Evolutionary conservation across 2,329 filamentous ascomycete genomes (phyloP).

Genomic region (Rhynchosporium graminicola): DNA sequence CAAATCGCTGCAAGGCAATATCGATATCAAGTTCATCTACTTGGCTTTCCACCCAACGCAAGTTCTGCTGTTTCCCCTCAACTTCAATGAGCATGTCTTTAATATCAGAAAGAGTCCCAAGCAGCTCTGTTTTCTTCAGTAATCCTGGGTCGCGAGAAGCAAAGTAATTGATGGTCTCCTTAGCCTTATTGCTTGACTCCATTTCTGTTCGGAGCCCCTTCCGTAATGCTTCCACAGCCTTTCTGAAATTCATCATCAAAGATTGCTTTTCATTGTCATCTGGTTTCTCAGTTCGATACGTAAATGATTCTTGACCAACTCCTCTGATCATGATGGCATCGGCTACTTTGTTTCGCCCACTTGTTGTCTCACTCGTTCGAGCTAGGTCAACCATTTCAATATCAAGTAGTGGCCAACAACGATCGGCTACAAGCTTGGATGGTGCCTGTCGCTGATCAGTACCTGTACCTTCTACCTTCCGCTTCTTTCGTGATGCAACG

Average conservation of each 20-base stretch:
- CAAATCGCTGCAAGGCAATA: slow-evolving; percentile 86
- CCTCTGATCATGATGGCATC: slow-evolving; percentile 89
- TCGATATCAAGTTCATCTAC: slow-evolving; percentile 96
- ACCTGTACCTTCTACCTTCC: slow-evolving; percentile 69
- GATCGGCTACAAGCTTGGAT: slow-evolving; percentile 84
- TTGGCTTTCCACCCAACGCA: slow-evolving; percentile 93
- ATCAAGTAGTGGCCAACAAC: slow-evolving; percentile 91
- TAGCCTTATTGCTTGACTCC: slow-evolving; percentile 80
- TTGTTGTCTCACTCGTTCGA: slow-evolving; percentile 59
- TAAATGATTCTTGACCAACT: slow-evolving; percentile 87
- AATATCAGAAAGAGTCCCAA: slow-evolving; percentile 75
- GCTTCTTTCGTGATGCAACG: slow-evolving; percentile 89
- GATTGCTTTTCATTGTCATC: slow-evolving; percentile 77
- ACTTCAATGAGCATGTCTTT: slow-evolving; percentile 93
- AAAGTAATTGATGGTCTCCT: slow-evolving; percentile 84
- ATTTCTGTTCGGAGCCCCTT: slow-evolving; percentile 84
- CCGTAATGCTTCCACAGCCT: slow-evolving; percentile 87
- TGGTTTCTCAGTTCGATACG: slow-evolving; percentile 85
- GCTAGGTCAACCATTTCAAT: slow-evolving; percentile 91
- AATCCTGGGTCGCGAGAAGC: slow-evolving; percentile 75
- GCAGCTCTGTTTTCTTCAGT: slow-evolving; percentile 75
- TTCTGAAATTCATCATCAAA: slow-evolving; percentile 85
- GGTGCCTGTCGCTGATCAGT: slow-evolving; percentile 51
- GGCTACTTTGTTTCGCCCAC: slow-evolving; percentile 63
- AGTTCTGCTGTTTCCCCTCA: slow-evolving; percentile 92